A percentile compares a stretch with the other conserved stretches of the same genome.
phyloP scores from a whole-genome alignment of 805 yeast species.

The Zygoascus biomembranicola region DNA sequence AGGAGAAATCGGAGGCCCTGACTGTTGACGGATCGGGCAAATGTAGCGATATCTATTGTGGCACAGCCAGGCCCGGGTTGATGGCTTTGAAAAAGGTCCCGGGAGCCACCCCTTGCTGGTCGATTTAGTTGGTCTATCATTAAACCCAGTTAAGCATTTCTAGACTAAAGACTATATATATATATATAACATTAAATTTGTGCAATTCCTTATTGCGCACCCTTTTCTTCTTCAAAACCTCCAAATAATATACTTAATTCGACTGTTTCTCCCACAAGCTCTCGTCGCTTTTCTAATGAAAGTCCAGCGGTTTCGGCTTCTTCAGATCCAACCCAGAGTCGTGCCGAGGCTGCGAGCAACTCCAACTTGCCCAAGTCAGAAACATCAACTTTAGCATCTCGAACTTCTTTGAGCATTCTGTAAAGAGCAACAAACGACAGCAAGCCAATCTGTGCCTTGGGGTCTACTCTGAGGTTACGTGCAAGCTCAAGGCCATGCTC shows the following conservation, averaged over 20 bases:
- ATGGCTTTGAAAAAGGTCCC: too few species aligned
- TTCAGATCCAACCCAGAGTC: slow-evolving; percentile 31
- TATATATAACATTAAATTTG: too few species aligned
- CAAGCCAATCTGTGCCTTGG: slow-evolving; percentile 20
- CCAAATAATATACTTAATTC: slow-evolving; percentile 24
- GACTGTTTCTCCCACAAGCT: slow-evolving; percentile 26
- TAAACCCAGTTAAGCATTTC: background rate
- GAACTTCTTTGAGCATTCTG: slow-evolving; percentile 15
- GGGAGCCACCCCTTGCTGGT: too few species aligned
- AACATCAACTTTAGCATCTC: slow-evolving; percentile 9
- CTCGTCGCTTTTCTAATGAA: slow-evolving; percentile 20
- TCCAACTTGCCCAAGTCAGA: slow-evolving; percentile 16
- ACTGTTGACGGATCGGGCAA: too few species aligned
- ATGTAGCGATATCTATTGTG: too few species aligned
- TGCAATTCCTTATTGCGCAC: slow-evolving; percentile 1
- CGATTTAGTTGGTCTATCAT: too few species aligned
- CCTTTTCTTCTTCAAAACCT: slow-evolving; percentile 25
- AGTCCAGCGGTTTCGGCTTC: slow-evolving; percentile 24
- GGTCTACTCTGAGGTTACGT: slow-evolving; percentile 4
- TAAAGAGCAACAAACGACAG: slow-evolving; percentile 27
- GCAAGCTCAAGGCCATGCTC: slow-evolving; percentile 11
- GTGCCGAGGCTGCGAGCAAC: slow-evolving; percentile 18
- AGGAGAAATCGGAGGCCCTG: too few species aligned
- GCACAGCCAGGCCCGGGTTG: too few species aligned
- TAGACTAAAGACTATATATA: background rate